Percentiles rank a stretch among this genome's conserved stretches.
phyloP scores from a whole-genome alignment of 106 monocot genomes.

The Apostasia shenzhenica region DNA sequence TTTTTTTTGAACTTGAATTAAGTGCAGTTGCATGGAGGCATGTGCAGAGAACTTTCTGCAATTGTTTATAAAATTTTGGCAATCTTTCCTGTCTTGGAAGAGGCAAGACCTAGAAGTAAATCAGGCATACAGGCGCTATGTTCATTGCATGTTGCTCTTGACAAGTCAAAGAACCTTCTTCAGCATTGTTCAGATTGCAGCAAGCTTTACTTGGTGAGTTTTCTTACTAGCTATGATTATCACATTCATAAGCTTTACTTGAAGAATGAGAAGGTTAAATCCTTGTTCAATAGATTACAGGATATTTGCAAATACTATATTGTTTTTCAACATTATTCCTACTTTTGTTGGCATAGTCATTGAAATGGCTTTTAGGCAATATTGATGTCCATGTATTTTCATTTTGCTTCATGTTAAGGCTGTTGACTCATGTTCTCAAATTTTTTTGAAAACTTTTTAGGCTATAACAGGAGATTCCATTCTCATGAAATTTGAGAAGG shows the following conservation, averaged over 20 bases:
- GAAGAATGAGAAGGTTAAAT: too few species aligned
- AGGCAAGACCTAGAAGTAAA: conserved; percentile 68
- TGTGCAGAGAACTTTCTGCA: conserved; percentile 56
- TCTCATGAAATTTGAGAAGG: conserved; percentile 73
- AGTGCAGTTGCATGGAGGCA: conserved; percentile 70
- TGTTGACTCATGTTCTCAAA: too few species aligned
- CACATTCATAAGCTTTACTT: too few species aligned
- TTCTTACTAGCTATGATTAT: neutral
- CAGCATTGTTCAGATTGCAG: conserved; percentile 86
- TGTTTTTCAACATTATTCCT: too few species aligned
- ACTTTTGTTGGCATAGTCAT: too few species aligned
- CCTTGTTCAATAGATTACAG: too few species aligned
- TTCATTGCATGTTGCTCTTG: conserved; percentile 56
- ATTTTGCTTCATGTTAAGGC: too few species aligned
- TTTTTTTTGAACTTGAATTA: neutral
- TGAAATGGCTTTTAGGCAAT: too few species aligned
- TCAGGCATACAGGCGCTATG: conserved; percentile 76
- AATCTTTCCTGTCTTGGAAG: conserved; percentile 65
- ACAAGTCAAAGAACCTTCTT: conserved; percentile 74
- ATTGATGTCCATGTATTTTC: too few species aligned
- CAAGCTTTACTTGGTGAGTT: conserved; percentile 82
- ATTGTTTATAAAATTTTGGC: conserved; percentile 53
- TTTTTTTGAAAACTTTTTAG: conserved; percentile 19
- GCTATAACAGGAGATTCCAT: conserved; percentile 70
- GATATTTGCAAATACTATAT: too few species aligned